Conservation (phyloP, 2,329 filamentous ascomycete genomes). For the Cryphonectria naterciae region DNA sequence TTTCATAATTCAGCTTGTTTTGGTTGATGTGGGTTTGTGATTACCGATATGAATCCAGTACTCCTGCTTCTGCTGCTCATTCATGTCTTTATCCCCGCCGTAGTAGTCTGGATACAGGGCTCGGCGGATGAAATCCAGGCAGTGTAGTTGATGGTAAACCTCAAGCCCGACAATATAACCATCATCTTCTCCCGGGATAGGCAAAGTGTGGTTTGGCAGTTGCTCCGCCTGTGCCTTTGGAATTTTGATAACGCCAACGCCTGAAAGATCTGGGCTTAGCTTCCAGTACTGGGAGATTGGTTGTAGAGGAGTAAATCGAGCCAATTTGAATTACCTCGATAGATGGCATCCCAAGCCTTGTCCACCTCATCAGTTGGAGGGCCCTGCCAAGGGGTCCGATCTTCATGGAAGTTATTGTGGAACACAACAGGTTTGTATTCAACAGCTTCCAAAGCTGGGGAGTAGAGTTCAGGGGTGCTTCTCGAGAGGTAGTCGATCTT, state of each 20-base stretch:
- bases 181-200: background rate
- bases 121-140: background rate
- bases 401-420: slow-evolving; percentile 23
- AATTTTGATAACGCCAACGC: background rate
- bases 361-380: slow-evolving; percentile 24
- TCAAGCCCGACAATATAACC: background rate
- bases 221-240: background rate
- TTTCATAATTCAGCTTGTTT: too few relatives aligned
- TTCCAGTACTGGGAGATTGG: background rate
- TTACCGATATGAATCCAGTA: background rate
- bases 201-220: background rate
- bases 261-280: background rate
- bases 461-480: slow-evolving; percentile 13
- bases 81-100: background rate
- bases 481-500: background rate
- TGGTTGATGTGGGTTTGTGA: background rate
- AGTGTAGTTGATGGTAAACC: background rate
- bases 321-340: slow-evolving; percentile 13
- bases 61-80: background rate
- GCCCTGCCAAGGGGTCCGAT: slow-evolving; percentile 19
- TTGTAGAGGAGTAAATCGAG: too few relatives aligned
- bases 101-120: background rate
- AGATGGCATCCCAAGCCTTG: slow-evolving; percentile 20
- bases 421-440: slow-evolving; percentile 25
- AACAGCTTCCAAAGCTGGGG: slow-evolving; percentile 10